Evolutionary conservation across 768 basidiomycete genomes (phyloP), one percentile per base, ranked within the genome.

Genomic region (Saitozyma podzolica): DNA sequence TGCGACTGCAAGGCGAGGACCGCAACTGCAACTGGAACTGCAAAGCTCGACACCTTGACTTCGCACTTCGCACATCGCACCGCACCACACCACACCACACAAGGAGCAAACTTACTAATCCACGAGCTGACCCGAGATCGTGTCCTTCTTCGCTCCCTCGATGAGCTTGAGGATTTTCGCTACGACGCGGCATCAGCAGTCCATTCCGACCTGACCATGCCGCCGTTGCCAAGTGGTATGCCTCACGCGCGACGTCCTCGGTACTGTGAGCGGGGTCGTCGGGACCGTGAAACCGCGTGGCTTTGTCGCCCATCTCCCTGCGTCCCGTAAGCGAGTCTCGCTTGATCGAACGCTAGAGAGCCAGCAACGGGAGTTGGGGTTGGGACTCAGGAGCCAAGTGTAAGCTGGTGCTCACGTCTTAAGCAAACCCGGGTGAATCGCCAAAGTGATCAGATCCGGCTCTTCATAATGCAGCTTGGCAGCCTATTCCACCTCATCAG

Each of bases 341-440:
- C 29, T 29, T 29, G 29, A 29, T 29, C 29, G 29, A 29, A 29
- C 29, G 29, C 29, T 29, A 29, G 29, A 29, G 29, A 29, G 45
- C 45, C 45, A 6, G 11, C 45, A 47, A 17, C 45, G 11, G 13
- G 11, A 11, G 11, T 47, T 47, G 45, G 11, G 45, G 45, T 17
- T 17, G 11, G 45, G n/a, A 11, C 2, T 47, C 2, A 47, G 2
- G 29, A 29, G 29, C 5, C 29, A 2, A 29, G 29, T 29, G 5
- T 47, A 47, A 17, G 45, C n/a, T 17, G 11, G 45, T 2, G 61
- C 64, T 57, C 54, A 65, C 64, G 65, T 66, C 40, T 48, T 49
- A 3, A 62, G 56, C 65, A 61, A 62, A 11, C 65, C 65, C 17
- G 65, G 65, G 48, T 60, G 53, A n/a, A 66, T 37, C 14, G 61